These are phyloP conservation scores for Fusarium circinatum DNA, from an alignment of 2,329 filamentous ascomycete genomes.

Conservation along the genomic window DNA sequence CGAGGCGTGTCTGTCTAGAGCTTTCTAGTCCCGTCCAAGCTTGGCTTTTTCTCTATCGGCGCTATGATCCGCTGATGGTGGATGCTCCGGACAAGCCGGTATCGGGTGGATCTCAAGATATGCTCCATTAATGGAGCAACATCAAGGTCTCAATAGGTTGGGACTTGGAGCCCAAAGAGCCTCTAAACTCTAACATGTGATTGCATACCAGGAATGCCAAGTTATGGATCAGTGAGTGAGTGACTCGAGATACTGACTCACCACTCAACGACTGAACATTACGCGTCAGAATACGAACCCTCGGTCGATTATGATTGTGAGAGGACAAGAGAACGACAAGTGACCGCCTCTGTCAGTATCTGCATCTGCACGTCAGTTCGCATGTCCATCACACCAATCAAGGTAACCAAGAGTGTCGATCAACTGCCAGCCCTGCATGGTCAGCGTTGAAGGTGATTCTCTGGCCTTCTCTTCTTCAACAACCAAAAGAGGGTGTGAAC, in stretches of 20 bases:
- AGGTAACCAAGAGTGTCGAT: conserved; percentile 27
- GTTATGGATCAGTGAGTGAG: not conserved
- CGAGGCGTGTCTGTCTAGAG: conserved; percentile 17
- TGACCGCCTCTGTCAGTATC: not conserved
- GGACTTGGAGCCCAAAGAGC: conserved; percentile 27
- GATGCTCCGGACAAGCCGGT: conserved; percentile 30
- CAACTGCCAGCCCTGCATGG: conserved; percentile 36
- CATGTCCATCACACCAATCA: conserved; percentile 11
- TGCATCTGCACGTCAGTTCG: conserved; percentile 32
- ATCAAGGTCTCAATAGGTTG: not conserved
- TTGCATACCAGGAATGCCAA: not conserved
- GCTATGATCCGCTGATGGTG: conserved; percentile 24
- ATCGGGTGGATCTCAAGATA: conserved; percentile 18
- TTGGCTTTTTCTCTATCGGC: conserved; percentile 25
- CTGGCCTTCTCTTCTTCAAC: not conserved
- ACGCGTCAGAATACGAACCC: conserved; percentile 30
- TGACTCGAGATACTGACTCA: conserved; percentile 1
- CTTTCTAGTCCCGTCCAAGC: conserved; percentile 23
- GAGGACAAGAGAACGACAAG: not conserved
- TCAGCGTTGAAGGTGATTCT: conserved; percentile 1
- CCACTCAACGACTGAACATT: not conserved
- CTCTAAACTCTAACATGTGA: conserved; percentile 34
- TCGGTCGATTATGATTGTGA: not conserved
- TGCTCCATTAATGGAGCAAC: not conserved
- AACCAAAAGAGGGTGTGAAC: conserved; percentile 11